A percentile compares a stretch with the other conserved stretches of the same genome.
These are phyloP conservation scores for Cephaloascus fragrans DNA, from an alignment of 805 yeast species.

Conservation along the genomic window DNA sequence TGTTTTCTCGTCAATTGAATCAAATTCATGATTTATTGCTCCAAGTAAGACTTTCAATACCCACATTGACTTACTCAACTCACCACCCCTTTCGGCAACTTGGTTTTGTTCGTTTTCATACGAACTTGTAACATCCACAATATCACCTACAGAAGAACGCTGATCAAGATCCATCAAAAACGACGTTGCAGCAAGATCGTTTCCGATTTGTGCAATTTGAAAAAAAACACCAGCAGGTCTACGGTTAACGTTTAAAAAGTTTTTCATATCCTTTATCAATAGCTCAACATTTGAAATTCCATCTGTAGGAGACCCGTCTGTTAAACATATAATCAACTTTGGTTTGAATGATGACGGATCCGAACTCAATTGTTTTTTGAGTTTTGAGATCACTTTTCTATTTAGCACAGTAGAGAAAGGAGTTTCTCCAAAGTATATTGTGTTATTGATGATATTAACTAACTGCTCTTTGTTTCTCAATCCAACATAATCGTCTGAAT, in stretches of 20 bases:
- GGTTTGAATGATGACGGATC: background rate
- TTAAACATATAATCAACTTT: background rate
- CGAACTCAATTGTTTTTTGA: background rate
- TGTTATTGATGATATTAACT: background rate
- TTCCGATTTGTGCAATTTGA: background rate
- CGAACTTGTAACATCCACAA: background rate
- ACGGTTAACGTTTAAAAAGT: background rate
- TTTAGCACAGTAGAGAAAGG: background rate
- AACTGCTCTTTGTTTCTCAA: background rate
- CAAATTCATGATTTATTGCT: background rate
- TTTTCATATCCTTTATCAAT: background rate
- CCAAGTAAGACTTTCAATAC: background rate
- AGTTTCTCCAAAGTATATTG: background rate
- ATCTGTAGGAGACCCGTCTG: background rate
- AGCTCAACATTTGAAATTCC: background rate
- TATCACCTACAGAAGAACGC: background rate
- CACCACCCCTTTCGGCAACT: background rate
- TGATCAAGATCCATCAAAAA: background rate
- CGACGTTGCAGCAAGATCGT: background rate
- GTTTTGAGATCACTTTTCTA: background rate
- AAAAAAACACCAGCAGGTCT: background rate
- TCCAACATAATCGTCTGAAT: background rate
- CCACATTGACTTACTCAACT: background rate
- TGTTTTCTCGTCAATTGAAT: background rate
- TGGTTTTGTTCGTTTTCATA: background rate